Evolutionary conservation across 495 filamentous ascomycete species (phyloP).

Genomic region (Talaromyces proteolyticus): DNA sequence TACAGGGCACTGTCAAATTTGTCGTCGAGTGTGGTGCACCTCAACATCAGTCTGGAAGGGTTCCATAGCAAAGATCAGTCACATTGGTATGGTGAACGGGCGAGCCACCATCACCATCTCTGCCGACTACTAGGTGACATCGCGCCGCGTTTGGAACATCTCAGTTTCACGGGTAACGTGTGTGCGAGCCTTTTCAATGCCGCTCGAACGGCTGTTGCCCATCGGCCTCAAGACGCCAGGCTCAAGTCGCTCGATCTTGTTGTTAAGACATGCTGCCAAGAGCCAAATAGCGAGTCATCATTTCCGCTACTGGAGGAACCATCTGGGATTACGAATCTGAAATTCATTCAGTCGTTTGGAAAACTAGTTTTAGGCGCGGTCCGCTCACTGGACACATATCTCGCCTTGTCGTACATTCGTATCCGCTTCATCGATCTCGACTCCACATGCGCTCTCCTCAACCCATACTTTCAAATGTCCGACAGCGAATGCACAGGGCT

Average conservation of each 20-base stretch:
- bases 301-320: conserved; percentile 39
- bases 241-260: conserved; percentile 62
- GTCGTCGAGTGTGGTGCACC: conserved; percentile 46
- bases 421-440: conserved; percentile 71
- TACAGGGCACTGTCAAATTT: conserved; percentile 47
- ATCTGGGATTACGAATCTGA: conserved; percentile 59
- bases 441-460: conserved; percentile 45
- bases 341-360: conserved; percentile 63
- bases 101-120: conserved; percentile 28
- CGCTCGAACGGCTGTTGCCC: conserved; percentile 27
- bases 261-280: conserved; percentile 64
- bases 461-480: conserved; percentile 59
- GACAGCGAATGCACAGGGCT: conserved; percentile 56
- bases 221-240: conserved; percentile 24
- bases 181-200: conserved; percentile 55
- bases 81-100: conserved; percentile 13
- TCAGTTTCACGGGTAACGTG: conserved; percentile 62
- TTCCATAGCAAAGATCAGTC: conserved; percentile 53
- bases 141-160: conserved; percentile 51
- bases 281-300: conserved; percentile 23
- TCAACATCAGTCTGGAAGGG: conserved; percentile 63
- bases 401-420: conserved; percentile 48
- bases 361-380: conserved; percentile 54
- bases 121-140: conserved; percentile 53
- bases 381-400: conserved; percentile 46